These are phyloP conservation scores for Verticillium tricorpus DNA, from an alignment of 2,329 filamentous ascomycete species.

Conservation along the genomic window DNA sequence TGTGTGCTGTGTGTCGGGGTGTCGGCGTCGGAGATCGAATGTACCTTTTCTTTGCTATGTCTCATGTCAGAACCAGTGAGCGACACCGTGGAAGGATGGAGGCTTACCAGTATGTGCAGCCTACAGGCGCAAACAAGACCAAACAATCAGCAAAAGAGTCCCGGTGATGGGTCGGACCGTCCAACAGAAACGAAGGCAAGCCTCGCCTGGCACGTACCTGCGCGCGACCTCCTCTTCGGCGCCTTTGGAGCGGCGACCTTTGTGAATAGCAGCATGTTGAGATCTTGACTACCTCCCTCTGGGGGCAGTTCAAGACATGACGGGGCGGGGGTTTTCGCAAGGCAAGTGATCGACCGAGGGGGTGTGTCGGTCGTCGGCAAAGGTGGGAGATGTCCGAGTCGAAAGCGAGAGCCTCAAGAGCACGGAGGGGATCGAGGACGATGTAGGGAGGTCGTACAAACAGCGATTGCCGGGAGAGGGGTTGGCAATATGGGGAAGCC, in stretches of 20 bases:
- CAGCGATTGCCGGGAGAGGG: not conserved
- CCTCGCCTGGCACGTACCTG: constrained; percentile 37
- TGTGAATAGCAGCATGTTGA: constrained; percentile 54
- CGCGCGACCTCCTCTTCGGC: constrained; percentile 55
- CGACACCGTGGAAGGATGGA: constrained; percentile 1
- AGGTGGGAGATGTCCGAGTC: not conserved
- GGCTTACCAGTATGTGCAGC: constrained; percentile 49
- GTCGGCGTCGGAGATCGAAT: not conserved
- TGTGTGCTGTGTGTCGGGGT: not conserved
- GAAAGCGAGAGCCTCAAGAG: not conserved
- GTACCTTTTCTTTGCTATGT: constrained; percentile 50
- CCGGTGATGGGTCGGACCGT: constrained; percentile 1
- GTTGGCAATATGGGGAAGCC: not conserved
- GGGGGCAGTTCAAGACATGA: not conserved
- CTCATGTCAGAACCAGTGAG: constrained; percentile 4
- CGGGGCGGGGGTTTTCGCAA: not conserved
- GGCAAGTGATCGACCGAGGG: not conserved
- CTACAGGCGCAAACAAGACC: constrained; percentile 23
- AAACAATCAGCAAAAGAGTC: constrained; percentile 18
- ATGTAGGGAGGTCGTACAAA: not conserved
- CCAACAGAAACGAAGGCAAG: not conserved
- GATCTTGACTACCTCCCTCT: not conserved
- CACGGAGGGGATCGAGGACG: not conserved
- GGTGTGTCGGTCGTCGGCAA: not conserved
- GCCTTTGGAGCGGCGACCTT: constrained; percentile 51